Base-by-base conservation (phyloP, 768 basidiomycete species). In the Termitomyces sp. region DNA sequence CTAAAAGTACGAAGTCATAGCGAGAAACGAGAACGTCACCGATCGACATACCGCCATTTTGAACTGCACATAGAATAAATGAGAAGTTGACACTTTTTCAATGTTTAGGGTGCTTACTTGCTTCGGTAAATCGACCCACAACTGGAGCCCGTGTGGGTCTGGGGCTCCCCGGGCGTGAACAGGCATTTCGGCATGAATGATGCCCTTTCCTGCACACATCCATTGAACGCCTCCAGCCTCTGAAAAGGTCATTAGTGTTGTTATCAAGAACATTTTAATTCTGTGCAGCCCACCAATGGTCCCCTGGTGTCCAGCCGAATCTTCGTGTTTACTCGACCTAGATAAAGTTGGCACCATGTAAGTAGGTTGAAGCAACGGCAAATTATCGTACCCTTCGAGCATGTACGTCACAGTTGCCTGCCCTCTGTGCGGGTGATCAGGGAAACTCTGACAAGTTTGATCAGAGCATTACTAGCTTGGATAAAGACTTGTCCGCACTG, bases 341-440 rank as follows among this genome's bases (percentile, higher is more conserved):
- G 43, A 45, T n/a, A 34, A 30, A n/a, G 34, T 22, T 10, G 12
- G n/a, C 49, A 28, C 7, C 28, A 49, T 45, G 19, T 52, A 51
- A 42, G 40, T 12, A 22, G 14, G 8, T 35, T 24, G 48, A 22
- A 17, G 26, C 41, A 7, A 24, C 5, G 26, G 7, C 10, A 9
- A 15, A 19, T 2, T 15, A 42, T 71, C 24, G 17, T 65, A 85
- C 82, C 91, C 93, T 72, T 90, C 77, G 0, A 93, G 75, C 84
- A 97, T 87, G 68, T 96, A 96, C 0, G 93, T 94, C 3, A 90
- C 86, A 1, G 88, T 91, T 3, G 86, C 85, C 68, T 94, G 93
- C 3, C 93, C 94, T 17, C 93, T 80, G 68, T 95, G 94, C 2
- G 94, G 93, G 66, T 96, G 94, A 66, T 97, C 95, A 12, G 92